phyloP scores from a whole-genome alignment of 257 asterid species.

The Nicotiana noctiflora region DNA sequence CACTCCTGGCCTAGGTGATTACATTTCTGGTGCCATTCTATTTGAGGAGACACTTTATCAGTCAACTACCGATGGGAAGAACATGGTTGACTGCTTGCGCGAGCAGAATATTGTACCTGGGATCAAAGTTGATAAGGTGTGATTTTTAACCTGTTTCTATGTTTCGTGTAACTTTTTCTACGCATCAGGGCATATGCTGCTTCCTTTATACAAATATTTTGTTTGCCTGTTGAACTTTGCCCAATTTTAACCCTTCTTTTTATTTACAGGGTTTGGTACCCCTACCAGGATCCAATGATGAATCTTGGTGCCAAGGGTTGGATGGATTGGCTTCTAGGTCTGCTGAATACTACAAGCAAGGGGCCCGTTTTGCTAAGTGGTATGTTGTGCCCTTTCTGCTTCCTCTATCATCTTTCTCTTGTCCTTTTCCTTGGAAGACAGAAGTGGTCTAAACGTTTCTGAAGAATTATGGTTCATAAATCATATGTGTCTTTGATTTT shows the following conservation, averaged over 20 bases:
- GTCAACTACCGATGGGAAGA: slow-evolving; percentile 83
- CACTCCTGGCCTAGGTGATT: slow-evolving; percentile 87
- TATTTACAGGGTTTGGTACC: slow-evolving; percentile 71
- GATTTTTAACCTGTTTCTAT: not conserved
- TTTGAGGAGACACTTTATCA: slow-evolving; percentile 95
- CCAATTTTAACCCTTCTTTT: not conserved
- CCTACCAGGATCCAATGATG: slow-evolving; percentile 72
- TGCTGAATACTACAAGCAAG: slow-evolving; percentile 94
- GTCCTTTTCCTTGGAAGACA: slow-evolving; percentile 5
- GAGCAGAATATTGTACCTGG: slow-evolving; percentile 81
- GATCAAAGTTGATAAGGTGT: slow-evolving; percentile 92
- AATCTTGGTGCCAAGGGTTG: slow-evolving; percentile 98
- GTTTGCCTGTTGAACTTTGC: not conserved
- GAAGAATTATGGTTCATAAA: not conserved
- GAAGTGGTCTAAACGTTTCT: not conserved
- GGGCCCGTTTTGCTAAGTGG: slow-evolving; percentile 77
- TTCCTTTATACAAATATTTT: not conserved
- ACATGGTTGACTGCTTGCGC: slow-evolving; percentile 69
- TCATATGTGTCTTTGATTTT: not conserved
- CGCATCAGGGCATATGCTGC: not conserved
- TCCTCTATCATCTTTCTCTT: not conserved
- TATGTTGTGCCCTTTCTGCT: slow-evolving; percentile 9
- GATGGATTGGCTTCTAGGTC: slow-evolving; percentile 96
- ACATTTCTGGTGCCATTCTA: slow-evolving; percentile 82
- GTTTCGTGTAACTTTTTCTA: not conserved